phyloP scores from a whole-genome alignment of 108 stramenopile genomes.

The Cyclotella choctawhatcheeana region DNA sequence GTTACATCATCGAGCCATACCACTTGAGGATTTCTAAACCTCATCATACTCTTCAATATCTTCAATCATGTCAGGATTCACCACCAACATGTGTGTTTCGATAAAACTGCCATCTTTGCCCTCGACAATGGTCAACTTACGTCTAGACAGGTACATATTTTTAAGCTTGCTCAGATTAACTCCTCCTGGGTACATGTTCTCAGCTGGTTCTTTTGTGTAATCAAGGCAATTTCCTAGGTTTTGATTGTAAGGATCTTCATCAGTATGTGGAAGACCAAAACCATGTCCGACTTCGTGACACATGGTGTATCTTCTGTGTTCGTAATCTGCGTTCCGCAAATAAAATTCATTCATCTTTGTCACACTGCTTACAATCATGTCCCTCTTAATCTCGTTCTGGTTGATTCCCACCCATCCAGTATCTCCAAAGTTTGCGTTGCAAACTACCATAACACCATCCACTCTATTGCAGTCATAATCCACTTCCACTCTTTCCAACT shows the following conservation, averaged over 20 bases:
- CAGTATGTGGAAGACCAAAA: constrained; percentile 83
- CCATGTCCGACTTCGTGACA: constrained; percentile 59
- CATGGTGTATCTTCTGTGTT: constrained; percentile 49
- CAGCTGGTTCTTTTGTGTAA: constrained; percentile 63
- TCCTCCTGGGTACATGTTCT: constrained; percentile 26
- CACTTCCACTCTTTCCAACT: constrained; percentile 23
- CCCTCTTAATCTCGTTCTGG: constrained; percentile 42
- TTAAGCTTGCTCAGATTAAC: constrained; percentile 30
- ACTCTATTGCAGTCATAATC: constrained; percentile 46
- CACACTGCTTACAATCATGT: constrained; percentile 55
- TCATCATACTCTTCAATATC: not conserved
- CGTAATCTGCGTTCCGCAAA: constrained; percentile 56
- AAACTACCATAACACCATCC: constrained; percentile 76
- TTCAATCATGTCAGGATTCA: not conserved
- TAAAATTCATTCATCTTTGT: constrained; percentile 87
- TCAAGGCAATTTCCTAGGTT: constrained; percentile 79
- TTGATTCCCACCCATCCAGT: constrained; percentile 85
- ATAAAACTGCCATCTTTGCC: constrained; percentile 4
- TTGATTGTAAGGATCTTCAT: constrained; percentile 73
- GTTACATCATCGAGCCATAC: too few relatives aligned
- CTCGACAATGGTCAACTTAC: not conserved
- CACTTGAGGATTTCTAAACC: not conserved
- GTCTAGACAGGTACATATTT: constrained; percentile 20
- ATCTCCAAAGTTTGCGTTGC: constrained; percentile 74
- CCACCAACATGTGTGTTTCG: constrained; percentile 14